Evolutionary conservation across 106 monocot species (phyloP), one percentile per base, ranked within the genome.

Genomic region (Xerophyta viscosa): DNA sequence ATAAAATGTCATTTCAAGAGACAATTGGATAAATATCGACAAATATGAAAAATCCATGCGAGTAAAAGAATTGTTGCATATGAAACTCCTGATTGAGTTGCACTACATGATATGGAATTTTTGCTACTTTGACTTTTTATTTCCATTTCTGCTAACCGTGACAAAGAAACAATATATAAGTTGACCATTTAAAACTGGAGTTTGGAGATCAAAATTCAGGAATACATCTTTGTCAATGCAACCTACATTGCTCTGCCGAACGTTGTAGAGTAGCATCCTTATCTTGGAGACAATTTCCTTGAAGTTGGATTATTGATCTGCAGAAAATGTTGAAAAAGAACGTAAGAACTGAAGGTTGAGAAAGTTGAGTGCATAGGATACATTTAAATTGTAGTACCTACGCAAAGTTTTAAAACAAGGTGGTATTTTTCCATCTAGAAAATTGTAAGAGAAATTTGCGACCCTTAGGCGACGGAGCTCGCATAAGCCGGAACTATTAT

Each of bases 391-490:
- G 27, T 62, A 28, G 17, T 70, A 96, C 96, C 82, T 82, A 44
- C 75, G 73, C 43, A 82, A 56, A 61, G 66, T 49, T 20, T 19
- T 65, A 14, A 96, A 55, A 68, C 96, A 96, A 58, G 52, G 27
- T 17, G 88, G 96, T 42, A 96, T 71, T 44, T 68, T 56, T 46
- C 96, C 96, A 54, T 36, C 54, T 12, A 96, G 68, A 71, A 76
- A 85, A 51, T 96, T 96, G 58, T 79, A 82, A 8, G 96, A 96
- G 51, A 96, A 85, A 75, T 89, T 68, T 41, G 72, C 85, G 53
- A 73, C 27, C 47, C 50, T 73, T 24, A 88, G 27, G 29, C 66
- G 56, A 36, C 58, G 14, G 44, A 64, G 62, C 31, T 50, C 44
- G 47, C 96, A 96, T 14, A 89, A 68, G 1, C 88, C 82, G 24